A percentile compares a stretch with the other conserved stretches of the same genome.
These are phyloP conservation scores for Hanseniaspora hatyaiensis DNA, from an alignment of 805 yeast genomes.

Conservation along the genomic window DNA sequence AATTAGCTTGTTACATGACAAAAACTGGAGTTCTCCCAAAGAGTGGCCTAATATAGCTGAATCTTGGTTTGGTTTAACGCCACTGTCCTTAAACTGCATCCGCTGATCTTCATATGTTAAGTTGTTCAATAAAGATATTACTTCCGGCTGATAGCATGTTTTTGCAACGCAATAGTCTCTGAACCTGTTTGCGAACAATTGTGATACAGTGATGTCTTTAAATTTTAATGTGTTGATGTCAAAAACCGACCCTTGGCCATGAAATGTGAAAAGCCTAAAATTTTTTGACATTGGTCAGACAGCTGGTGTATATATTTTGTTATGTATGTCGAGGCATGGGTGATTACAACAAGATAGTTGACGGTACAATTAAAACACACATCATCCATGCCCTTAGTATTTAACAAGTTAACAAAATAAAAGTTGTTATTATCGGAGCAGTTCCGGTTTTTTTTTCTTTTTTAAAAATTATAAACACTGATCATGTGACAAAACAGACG, in stretches of 20 bases:
- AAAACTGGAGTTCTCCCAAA: conserved; percentile 27
- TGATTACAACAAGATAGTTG: too few species aligned
- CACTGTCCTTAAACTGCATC: background rate
- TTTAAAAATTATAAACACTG: too few species aligned
- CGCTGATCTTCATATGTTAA: conserved; percentile 21
- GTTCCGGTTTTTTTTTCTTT: too few species aligned
- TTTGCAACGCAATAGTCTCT: conserved; percentile 21
- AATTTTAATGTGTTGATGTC: conserved; percentile 22
- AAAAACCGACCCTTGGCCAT: conserved; percentile 30
- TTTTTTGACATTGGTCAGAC: conserved; percentile 1
- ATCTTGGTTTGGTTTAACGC: background rate
- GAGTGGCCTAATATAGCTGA: conserved; percentile 28
- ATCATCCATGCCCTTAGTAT: too few species aligned
- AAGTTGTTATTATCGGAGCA: too few species aligned
- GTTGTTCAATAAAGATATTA: conserved; percentile 28
- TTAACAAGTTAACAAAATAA: too few species aligned
- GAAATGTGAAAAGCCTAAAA: conserved; percentile 25
- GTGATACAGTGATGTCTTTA: conserved; percentile 19
- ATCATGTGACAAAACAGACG: too few species aligned
- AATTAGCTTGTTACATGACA: conserved; percentile 24
- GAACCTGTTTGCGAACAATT: conserved; percentile 20
- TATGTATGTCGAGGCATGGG: background rate
- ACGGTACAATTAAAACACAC: too few species aligned
- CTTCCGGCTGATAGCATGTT: conserved; percentile 25
- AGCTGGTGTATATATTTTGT: background rate